Evolutionary conservation across 2,329 filamentous ascomycete species (phyloP).

Genomic region (Pyricularia sp.): DNA sequence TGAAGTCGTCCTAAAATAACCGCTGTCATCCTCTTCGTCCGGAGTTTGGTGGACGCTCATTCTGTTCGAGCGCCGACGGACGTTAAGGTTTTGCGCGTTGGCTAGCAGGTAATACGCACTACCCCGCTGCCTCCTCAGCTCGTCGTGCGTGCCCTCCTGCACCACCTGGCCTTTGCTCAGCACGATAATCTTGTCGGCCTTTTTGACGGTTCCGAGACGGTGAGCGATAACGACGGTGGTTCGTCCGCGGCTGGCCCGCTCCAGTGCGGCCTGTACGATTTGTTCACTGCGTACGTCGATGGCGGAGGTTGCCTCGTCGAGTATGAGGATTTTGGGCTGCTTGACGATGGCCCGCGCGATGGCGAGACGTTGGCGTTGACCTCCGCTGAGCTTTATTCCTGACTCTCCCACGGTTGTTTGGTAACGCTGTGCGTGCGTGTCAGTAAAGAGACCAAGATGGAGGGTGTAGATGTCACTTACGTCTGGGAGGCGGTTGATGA

Average conservation of each 20-base stretch:
- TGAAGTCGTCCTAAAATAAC: neutral
- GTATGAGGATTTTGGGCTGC: conserved; percentile 47
- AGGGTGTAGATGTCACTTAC: conserved; percentile 16
- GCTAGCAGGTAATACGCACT: conserved; percentile 2
- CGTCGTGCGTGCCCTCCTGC: conserved; percentile 5
- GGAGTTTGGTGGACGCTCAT: conserved; percentile 14
- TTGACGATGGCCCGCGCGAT: conserved; percentile 50
- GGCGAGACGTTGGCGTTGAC: conserved; percentile 48
- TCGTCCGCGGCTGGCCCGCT: conserved; percentile 38
- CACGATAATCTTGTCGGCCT: conserved; percentile 4
- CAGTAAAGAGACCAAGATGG: neutral
- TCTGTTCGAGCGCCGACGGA: neutral
- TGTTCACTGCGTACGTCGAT: conserved; percentile 26
- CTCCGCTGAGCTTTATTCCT: conserved; percentile 47
- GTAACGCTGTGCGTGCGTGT: conserved; percentile 24
- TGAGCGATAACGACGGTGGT: conserved; percentile 29
- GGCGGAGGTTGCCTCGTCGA: conserved; percentile 54
- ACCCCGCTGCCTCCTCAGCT: neutral
- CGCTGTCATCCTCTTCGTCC: neutral
- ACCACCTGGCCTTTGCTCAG: conserved; percentile 2
- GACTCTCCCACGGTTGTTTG: conserved; percentile 43
- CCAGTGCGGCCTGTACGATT: conserved; percentile 40
- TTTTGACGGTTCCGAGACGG: conserved; percentile 4
- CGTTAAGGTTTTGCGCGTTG: neutral
- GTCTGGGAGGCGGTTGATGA: conserved; percentile 49